A percentile compares a stretch with the other conserved stretches of the same genome.
Conservation (phyloP, 371 early-diverging fungal genomes). For the Mortierella sp. region DNA sequence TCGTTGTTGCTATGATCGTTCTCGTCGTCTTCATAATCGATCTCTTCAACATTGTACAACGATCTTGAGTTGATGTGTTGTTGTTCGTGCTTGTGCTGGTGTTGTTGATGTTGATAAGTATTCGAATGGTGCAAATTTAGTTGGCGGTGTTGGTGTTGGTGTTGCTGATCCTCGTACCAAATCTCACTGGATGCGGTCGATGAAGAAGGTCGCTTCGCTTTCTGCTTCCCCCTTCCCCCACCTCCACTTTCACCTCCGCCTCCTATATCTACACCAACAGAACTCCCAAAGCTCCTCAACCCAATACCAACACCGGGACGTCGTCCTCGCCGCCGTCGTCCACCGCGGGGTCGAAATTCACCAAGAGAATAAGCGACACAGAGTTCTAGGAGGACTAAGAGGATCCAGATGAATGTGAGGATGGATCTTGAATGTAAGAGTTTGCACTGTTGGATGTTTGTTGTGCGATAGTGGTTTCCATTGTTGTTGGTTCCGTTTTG, state of each 20-base stretch:
- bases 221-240: neutral
- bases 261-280: neutral
- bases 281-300: neutral
- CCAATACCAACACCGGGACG: neutral
- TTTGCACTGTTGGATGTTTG: neutral
- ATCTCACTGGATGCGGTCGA: neutral
- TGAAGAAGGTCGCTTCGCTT: neutral
- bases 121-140: neutral
- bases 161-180: neutral
- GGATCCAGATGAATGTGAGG: constrained; percentile 19
- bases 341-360: constrained; percentile 4
- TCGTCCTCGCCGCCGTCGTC: neutral
- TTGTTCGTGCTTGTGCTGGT: neutral
- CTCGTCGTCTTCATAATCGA: neutral
- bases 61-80: neutral
- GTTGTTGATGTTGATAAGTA: neutral
- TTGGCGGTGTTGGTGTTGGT: neutral
- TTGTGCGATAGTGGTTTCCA: neutral
- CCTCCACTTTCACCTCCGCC: neutral
- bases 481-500: neutral
- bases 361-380: neutral
- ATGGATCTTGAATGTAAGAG: constrained; percentile 18
- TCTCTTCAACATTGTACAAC: neutral
- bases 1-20: neutral
- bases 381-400: constrained; percentile 17